Base-by-base conservation (phyloP, 495 filamentous ascomycete species). In the Aspergillus coremiiformis region DNA sequence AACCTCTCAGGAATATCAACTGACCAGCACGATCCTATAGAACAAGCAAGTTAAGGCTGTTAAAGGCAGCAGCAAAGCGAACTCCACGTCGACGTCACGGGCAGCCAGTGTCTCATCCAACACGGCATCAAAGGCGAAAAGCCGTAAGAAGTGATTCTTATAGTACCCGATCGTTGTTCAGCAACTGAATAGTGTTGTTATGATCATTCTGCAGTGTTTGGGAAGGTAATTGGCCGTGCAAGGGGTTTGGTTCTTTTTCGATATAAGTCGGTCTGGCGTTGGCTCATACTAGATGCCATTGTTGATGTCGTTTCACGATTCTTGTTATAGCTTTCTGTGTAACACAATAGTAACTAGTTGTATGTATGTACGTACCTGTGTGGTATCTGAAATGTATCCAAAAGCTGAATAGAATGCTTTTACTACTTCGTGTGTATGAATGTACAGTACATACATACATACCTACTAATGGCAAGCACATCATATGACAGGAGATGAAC, bases 21-120 rank as follows among this genome's bases (percentile, higher is more conserved):
- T 26, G 17, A 47, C 57, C 59, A 62, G 63, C 46, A 49, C 22
- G 17, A 9, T 46, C 45, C 19, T 46, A 50, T 65, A 84, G 78
- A 78, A 82, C 58, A 85, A 85, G 61, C 75, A 78, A 55, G 70
- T 78, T 47, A 83, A 84, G 52, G 71, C 67, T 17, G 67, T 81
- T 55, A 85, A 84, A 53, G 75, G 65, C 47, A 69, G 69, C 44
- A 78, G 71, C 62, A 83, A 79, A 58, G 68, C 66, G 39, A 72
- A 68, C 12, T 80, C 76, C 0, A 61, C 74, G 0, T 64, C 69
- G 17, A 79, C 74, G 5, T 84, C 81, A 5, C 69, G 82, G 26
- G 82, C 80, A 33, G 74, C 70, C 22, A 84, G 82, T 61, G 76
- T 82, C 20, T 74, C 74, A 6, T 78, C 78, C 12, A 79, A 68